Evolutionary conservation across 2,329 filamentous ascomycete genomes (phyloP), one percentile per base, ranked within the genome.

Genomic region (Chaetoscypha palmicola): DNA sequence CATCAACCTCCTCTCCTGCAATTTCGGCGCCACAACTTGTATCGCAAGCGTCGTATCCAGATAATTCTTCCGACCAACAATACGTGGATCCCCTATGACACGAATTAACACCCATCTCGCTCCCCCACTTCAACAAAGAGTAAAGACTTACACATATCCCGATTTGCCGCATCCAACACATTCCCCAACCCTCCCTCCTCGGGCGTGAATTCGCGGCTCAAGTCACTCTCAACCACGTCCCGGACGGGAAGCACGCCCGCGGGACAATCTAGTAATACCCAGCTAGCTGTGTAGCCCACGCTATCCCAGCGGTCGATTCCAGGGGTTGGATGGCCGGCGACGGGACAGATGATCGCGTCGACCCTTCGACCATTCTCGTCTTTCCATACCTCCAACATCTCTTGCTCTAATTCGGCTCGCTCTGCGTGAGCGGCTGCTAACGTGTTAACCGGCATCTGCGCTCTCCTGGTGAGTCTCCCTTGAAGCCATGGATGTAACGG

Each of bases 321-420:
- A 1, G 79, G 76, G 0, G 79, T 71, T 0, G 79, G 76, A 59
- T 84, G 80, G 2, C 79, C 77, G 11, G 79, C 79, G 0, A 81
- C 67, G 0, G 79, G 80, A 49, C 72, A 77, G 43, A 84, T 71
- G 40, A 84, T 71, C 0, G 77, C 76, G 64, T 83, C 79, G 5
- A 83, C 64, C 3, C 58, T 60, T 35, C 58, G 57, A 26, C 67
- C 64, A 11, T 65, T 62, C 41, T 62, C 56, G 54, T 67, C 59
- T 49, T 66, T 68, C 79, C 79, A 84, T 42, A 83, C 70, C 20
- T 69, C 62, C 39, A 77, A 51, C 58, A 81, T 73, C 37, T 74
- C 67, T n/a, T 64, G 70, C 50, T 79, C 73, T 5, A 83, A 54
- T 11, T 68, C 64, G 1, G 65, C 63, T 14, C 71, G 70, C 52